These are phyloP conservation scores for Dryadomyces quercus-mongolicae DNA, from an alignment of 2,329 filamentous ascomycete species.

Conservation along the genomic window DNA sequence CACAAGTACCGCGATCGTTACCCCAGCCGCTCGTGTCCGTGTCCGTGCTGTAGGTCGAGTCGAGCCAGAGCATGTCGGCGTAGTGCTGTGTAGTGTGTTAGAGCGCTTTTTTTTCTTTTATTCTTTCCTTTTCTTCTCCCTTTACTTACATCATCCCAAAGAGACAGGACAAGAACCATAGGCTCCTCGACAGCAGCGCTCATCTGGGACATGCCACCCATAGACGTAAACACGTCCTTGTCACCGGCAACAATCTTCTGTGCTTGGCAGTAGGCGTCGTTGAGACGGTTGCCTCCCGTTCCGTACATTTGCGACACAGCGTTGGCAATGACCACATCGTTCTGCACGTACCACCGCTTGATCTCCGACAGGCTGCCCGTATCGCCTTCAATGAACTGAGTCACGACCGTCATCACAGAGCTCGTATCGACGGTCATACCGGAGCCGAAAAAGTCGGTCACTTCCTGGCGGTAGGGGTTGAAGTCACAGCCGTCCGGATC, in stretches of 20 bases:
- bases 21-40: constrained; percentile 23
- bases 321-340: constrained; percentile 39
- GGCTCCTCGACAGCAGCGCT: constrained; percentile 35
- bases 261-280: constrained; percentile 38
- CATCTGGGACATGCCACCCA: constrained; percentile 44
- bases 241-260: constrained; percentile 44
- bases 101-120: neutral
- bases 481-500: constrained; percentile 55
- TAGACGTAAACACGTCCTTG: constrained; percentile 32
- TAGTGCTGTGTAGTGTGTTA: constrained; percentile 25
- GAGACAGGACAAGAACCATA: constrained; percentile 50
- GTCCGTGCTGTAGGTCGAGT: constrained; percentile 39
- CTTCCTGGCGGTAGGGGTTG: constrained; percentile 52
- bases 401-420: constrained; percentile 47
- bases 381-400: constrained; percentile 41
- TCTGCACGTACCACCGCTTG: constrained; percentile 48
- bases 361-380: constrained; percentile 38
- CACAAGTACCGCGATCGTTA: constrained; percentile 31
- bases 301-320: constrained; percentile 25
- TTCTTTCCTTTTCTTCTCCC: neutral
- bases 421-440: constrained; percentile 45
- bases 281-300: constrained; percentile 27
- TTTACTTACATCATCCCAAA: constrained; percentile 41
- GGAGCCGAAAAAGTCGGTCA: constrained; percentile 40
- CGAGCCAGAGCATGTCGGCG: constrained; percentile 51